These are phyloP conservation scores for Arxiozyma heterogenica DNA, from an alignment of 1,139 yeast genomes.

Conservation along the genomic window DNA sequence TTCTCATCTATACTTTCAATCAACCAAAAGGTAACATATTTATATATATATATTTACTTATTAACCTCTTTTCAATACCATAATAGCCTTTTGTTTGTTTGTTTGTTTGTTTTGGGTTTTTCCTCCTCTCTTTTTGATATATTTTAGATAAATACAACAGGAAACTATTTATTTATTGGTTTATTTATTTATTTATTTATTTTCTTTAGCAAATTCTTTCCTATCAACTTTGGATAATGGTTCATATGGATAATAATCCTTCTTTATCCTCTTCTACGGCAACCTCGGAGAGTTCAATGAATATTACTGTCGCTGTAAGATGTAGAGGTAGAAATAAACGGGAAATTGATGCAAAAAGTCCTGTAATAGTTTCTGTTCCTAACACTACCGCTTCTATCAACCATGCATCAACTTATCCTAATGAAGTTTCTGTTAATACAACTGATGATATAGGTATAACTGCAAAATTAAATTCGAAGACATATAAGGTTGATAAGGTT, in stretches of 20 bases:
- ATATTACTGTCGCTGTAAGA: slow-evolving; percentile 78
- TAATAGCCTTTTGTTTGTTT: no score
- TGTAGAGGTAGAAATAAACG: slow-evolving; percentile 74
- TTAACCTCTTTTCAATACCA: neutral
- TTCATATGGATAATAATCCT: neutral
- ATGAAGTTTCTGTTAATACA: slow-evolving; percentile 36
- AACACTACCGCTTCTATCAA: slow-evolving; percentile 25
- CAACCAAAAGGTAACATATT: no score
- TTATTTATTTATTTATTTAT: no score
- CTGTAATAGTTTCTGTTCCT: slow-evolving; percentile 60
- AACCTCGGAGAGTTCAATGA: slow-evolving; percentile 12
- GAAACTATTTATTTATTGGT: no score
- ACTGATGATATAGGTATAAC: slow-evolving; percentile 36
- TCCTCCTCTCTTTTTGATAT: no score
- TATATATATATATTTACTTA: no score
- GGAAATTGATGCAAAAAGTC: slow-evolving; percentile 62
- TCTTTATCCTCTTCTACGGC: neutral
- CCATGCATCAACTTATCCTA: slow-evolving; percentile 4
- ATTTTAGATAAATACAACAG: neutral
- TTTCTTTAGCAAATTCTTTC: no score
- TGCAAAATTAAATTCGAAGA: slow-evolving; percentile 37
- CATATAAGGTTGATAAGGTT: slow-evolving; percentile 63
- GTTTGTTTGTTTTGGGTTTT: no score
- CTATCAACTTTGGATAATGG: neutral
- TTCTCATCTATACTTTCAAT: no score